A percentile compares a stretch with the other conserved stretches of the same genome.
Evolutionary conservation across 192 early-diverging fungal species (phyloP).

Genomic region (Backusella sp.): DNA sequence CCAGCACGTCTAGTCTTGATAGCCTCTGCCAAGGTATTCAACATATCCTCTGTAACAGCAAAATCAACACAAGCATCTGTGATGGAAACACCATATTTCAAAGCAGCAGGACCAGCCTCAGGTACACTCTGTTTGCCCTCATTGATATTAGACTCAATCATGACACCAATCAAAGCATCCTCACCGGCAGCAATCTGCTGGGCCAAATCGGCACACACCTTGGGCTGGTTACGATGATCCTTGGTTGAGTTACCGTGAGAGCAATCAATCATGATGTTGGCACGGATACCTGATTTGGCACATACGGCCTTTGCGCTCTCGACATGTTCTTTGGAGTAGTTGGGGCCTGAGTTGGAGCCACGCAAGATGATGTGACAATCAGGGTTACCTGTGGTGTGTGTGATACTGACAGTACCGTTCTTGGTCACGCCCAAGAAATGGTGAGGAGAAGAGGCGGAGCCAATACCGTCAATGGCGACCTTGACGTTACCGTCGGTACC

Average conservation of each 20-base stretch:
- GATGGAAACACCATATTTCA: constrained; percentile 88
- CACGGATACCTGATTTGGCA: constrained; percentile 57
- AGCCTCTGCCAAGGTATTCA: constrained; percentile 77
- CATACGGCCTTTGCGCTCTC: constrained; percentile 55
- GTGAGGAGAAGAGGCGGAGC: constrained; percentile 72
- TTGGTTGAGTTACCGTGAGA: constrained; percentile 92
- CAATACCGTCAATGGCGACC: constrained; percentile 76
- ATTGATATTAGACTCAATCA: constrained; percentile 91
- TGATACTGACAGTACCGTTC: constrained; percentile 89
- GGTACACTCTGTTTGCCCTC: constrained; percentile 90
- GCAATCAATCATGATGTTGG: constrained; percentile 92
- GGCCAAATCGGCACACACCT: constrained; percentile 67
- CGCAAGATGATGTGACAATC: constrained; percentile 89
- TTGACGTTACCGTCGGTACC: constrained; percentile 90
- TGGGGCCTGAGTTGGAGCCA: constrained; percentile 87
- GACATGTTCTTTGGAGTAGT: constrained; percentile 73
- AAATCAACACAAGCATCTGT: constrained; percentile 94
- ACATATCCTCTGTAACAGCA: constrained; percentile 76
- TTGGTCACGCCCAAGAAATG: constrained; percentile 96
- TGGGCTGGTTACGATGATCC: constrained; percentile 84
- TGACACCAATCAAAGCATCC: constrained; percentile 73
- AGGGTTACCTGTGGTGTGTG: constrained; percentile 80
- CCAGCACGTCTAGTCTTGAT: constrained; percentile 58
- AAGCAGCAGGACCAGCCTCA: constrained; percentile 53
- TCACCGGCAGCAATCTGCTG: constrained; percentile 74